Conservation (phyloP, 768 basidiomycete species). For the Xanthoconium stramineum region DNA sequence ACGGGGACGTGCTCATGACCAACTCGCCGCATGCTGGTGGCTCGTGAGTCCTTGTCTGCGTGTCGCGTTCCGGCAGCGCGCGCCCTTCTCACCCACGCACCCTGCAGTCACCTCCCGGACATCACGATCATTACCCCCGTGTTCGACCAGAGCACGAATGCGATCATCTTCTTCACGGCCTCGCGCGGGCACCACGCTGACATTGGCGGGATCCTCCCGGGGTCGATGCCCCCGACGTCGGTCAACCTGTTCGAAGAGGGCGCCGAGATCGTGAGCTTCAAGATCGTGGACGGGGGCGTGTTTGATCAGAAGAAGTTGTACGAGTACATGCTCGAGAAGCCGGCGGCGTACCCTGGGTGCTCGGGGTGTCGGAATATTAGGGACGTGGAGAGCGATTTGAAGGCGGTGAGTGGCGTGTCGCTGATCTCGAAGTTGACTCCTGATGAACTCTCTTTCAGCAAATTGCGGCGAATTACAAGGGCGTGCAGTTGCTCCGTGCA, state of each 20-base stretch:
- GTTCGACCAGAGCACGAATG: constrained; percentile 57
- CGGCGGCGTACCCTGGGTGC: constrained; percentile 77
- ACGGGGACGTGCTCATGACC: constrained; percentile 92
- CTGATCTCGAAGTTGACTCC: neutral
- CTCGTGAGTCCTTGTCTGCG: constrained; percentile 69
- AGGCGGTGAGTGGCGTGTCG: constrained; percentile 57
- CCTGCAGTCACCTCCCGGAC: constrained; percentile 69
- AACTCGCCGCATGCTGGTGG: constrained; percentile 89
- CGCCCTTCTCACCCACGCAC: neutral
- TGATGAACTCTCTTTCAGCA: constrained; percentile 50
- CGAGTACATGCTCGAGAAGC: constrained; percentile 79
- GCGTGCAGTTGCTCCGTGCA: constrained; percentile 78
- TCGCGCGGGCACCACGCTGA: constrained; percentile 94
- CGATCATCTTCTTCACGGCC: constrained; percentile 91
- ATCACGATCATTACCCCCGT: constrained; percentile 95
- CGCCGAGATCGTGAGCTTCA: constrained; percentile 87
- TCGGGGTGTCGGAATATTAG: constrained; percentile 84
- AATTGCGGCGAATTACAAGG: constrained; percentile 94
- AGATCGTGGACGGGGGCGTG: constrained; percentile 78
- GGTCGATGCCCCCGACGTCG: constrained; percentile 93
- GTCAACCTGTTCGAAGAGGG: constrained; percentile 93
- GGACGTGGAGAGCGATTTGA: constrained; percentile 89
- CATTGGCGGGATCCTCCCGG: constrained; percentile 88
- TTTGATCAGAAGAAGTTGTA: constrained; percentile 75
- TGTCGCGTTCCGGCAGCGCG: too few relatives aligned